Conservation (phyloP, 169 alveolate species). For the Plasmodium adleri region DNA sequence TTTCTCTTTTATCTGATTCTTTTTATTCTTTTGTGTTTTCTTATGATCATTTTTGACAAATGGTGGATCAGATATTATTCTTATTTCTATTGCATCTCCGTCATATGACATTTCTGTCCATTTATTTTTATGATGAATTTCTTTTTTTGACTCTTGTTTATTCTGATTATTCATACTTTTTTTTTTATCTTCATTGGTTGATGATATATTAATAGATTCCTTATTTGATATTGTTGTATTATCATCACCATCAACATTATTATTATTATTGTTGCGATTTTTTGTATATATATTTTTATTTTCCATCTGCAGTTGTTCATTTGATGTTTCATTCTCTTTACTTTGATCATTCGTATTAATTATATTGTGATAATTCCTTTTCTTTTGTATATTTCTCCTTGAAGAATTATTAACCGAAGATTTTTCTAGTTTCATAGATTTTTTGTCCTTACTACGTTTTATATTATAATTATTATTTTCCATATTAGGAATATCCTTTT, state of each 20-base stretch:
- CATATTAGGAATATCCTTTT: no score
- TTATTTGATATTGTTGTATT: background rate
- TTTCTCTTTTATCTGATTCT: background rate
- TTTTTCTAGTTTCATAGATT: background rate
- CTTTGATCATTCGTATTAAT: background rate
- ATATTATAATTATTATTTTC: background rate
- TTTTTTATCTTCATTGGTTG: background rate
- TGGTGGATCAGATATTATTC: constrained; percentile 17
- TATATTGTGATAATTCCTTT: no score
- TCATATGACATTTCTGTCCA: background rate
- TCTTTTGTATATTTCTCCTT: no score
- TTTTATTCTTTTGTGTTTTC: background rate
- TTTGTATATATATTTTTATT: background rate
- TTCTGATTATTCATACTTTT: background rate
- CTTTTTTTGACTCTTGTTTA: background rate
- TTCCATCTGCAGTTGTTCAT: background rate
- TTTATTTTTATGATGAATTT: background rate
- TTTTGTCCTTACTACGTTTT: background rate
- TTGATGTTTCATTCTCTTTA: background rate
- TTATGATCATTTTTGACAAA: no score
- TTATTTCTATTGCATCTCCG: constrained; percentile 48
- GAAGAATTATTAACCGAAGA: no score
- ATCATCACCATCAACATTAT: background rate
- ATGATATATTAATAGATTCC: background rate
- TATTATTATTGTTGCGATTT: constrained; percentile 10